Evolutionary conservation across 192 early-diverging fungal species (phyloP), one percentile per base, ranked within the genome.

Genomic region (Coemansia brasiliensis): DNA sequence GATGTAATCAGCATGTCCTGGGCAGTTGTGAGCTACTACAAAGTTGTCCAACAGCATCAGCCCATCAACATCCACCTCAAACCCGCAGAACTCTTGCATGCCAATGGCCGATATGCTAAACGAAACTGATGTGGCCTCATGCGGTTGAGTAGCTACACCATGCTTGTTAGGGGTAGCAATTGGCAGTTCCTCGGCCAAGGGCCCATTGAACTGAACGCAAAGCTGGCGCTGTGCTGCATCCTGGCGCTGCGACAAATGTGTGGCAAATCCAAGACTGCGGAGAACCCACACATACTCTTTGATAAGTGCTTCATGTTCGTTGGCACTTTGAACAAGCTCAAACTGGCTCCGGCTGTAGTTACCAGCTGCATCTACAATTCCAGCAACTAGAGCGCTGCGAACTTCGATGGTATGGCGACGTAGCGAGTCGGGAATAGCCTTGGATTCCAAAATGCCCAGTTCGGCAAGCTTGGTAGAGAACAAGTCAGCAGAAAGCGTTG

Each of bases 1-100:
- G 77, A 99, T 98, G 81, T 95, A 99, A 86, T 99, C 97, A 54
- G 93, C 90, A 84, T 99, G 97, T 41, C 97, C 97, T 38, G 97
- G 97, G 78, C 94, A 74, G 64, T 73, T 73, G 51, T 72, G 62
- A n/a, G 51, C 71, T 8, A 63, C 60, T 4, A 73, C 60, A 63
- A 73, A 72, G 58, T 61, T 37, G 1, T 48, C 55, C 2, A 73
- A 51, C 35, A 73, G 55, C 59, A 73, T 73, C 10, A 26, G 59
- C 15, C 66, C 68, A 55, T 67, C 62, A 24, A 44, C 68, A 43
- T 64, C 63, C 12, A 71, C 75, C 53, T 67, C 57, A 22, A 63
- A 67, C 18, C 72, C 72, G 37, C 52, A 57, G 53, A 57, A 67
- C 57, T 57, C 25, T 10, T 41, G 57, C 17, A 25, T 29, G 12